These are phyloP conservation scores for Haberlea rhodopensis DNA, from an alignment of 257 asterid genomes.

Conservation along the genomic window DNA sequence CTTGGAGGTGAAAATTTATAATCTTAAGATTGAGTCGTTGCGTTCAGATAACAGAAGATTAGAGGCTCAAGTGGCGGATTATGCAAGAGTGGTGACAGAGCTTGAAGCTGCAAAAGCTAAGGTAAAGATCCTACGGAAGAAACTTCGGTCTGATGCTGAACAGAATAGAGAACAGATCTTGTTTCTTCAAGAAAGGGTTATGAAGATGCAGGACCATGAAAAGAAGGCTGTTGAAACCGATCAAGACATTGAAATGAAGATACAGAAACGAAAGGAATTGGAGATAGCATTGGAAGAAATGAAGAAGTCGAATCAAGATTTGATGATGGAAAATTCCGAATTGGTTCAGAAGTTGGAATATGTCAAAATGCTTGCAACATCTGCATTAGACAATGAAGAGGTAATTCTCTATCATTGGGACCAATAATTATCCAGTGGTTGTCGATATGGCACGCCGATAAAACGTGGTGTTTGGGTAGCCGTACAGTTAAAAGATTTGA, in stretches of 20 bases:
- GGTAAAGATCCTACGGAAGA: slow-evolving; percentile 58
- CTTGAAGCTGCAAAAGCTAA: slow-evolving; percentile 75
- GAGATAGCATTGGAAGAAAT: slow-evolving; percentile 53
- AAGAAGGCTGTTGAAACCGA: slow-evolving; percentile 32
- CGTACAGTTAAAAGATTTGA: not conserved
- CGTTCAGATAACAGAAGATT: slow-evolving; percentile 59
- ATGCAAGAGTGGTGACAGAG: slow-evolving; percentile 56
- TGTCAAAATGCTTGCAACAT: slow-evolving; percentile 46
- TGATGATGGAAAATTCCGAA: slow-evolving; percentile 57
- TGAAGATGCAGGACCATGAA: slow-evolving; percentile 64
- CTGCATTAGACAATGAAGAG: slow-evolving; percentile 57
- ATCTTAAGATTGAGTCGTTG: slow-evolving; percentile 67
- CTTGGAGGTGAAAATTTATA: slow-evolving; percentile 66
- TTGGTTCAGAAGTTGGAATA: slow-evolving; percentile 56
- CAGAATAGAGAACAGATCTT: slow-evolving; percentile 64
- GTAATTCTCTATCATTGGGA: slow-evolving; percentile 32
- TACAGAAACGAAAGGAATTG: slow-evolving; percentile 37
- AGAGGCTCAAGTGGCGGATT: slow-evolving; percentile 59
- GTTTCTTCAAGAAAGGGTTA: slow-evolving; percentile 66
- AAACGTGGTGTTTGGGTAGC: not conserved
- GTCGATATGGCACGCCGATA: not conserved
- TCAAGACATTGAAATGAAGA: slow-evolving; percentile 32
- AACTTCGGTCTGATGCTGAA: slow-evolving; percentile 63
- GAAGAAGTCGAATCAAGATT: slow-evolving; percentile 42
- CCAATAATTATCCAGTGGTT: not conserved